A percentile compares a stretch with the other conserved stretches of the same genome.
phyloP scores from a whole-genome alignment of 73 alveolate species.

The Diophrys appendiculata region DNA sequence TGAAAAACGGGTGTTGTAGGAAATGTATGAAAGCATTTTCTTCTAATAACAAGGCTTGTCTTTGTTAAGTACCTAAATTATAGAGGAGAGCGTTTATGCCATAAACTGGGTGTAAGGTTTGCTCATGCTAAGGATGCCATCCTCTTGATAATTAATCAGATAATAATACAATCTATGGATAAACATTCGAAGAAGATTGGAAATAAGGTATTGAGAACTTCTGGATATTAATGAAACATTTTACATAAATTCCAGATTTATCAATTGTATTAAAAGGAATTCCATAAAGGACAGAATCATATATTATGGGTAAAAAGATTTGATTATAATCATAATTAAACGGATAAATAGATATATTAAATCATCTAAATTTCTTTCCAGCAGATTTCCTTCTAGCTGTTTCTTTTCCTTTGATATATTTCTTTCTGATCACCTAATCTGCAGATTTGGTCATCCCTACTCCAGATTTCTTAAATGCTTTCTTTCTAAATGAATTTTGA shows the following conservation, averaged over 20 bases:
- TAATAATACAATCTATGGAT: slow-evolving; percentile 6
- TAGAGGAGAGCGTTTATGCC: slow-evolving; percentile 76
- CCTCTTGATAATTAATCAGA: slow-evolving; percentile 46
- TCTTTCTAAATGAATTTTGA: slow-evolving; percentile 30
- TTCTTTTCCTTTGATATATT: neutral
- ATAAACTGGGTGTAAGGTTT: slow-evolving; percentile 76
- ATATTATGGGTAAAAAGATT: neutral
- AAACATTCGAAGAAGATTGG: too few relatives aligned
- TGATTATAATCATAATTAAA: neutral
- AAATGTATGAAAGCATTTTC: slow-evolving; percentile 87
- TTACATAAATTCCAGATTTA: too few relatives aligned
- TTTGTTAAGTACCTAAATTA: slow-evolving; percentile 85
- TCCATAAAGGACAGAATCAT: neutral
- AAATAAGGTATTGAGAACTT: too few relatives aligned
- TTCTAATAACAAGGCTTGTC: slow-evolving; percentile 71
- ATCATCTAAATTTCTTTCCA: neutral
- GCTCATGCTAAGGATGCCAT: slow-evolving; percentile 79
- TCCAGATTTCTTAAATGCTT: neutral
- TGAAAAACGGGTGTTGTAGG: slow-evolving; percentile 89
- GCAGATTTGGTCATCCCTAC: neutral
- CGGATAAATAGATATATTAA: too few relatives aligned
- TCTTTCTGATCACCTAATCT: neutral
- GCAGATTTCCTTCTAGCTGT: neutral
- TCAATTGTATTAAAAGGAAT: too few relatives aligned
- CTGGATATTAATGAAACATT: too few relatives aligned